Percentiles rank a stretch among this genome's conserved stretches.
Conservation (phyloP, 345 rosid species). For the Carallia pectinifolia region DNA sequence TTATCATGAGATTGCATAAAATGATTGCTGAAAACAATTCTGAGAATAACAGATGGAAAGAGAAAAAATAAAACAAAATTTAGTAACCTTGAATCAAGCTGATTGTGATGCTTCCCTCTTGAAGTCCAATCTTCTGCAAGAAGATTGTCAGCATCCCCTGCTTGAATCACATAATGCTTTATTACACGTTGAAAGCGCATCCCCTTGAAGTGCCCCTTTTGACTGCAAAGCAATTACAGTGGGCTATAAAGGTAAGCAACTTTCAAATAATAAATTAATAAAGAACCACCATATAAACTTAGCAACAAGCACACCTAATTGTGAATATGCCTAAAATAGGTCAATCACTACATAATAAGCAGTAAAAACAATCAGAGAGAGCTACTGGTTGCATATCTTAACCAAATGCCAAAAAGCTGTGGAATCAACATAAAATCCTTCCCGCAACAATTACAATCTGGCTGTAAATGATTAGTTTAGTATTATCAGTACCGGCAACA, state of each 20-base stretch:
- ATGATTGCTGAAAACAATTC: neutral
- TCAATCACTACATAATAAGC: too few species aligned
- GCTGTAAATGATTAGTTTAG: too few species aligned
- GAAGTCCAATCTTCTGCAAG: constrained; percentile 28
- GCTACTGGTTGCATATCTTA: too few species aligned
- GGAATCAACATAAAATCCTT: too few species aligned
- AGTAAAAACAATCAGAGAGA: too few species aligned
- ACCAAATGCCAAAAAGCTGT: too few species aligned
- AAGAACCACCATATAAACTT: constrained; percentile 4
- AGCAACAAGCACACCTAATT: neutral
- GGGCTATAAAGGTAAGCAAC: neutral
- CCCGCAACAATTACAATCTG: too few species aligned
- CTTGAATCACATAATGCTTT: constrained; percentile 32
- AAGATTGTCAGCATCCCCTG: constrained; percentile 18
- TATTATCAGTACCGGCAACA: too few species aligned
- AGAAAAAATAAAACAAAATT: neutral
- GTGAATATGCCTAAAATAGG: too few species aligned
- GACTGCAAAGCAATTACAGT: constrained; percentile 21
- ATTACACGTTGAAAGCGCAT: constrained; percentile 27
- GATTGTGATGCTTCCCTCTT: constrained; percentile 26
- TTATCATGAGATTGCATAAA: neutral
- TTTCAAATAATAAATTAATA: neutral
- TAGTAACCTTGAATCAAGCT: constrained; percentile 22
- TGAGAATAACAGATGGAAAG: neutral
- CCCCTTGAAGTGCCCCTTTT: constrained; percentile 27